Conservation (phyloP, 2,329 filamentous ascomycete genomes). For the Trichoderma sp. region DNA sequence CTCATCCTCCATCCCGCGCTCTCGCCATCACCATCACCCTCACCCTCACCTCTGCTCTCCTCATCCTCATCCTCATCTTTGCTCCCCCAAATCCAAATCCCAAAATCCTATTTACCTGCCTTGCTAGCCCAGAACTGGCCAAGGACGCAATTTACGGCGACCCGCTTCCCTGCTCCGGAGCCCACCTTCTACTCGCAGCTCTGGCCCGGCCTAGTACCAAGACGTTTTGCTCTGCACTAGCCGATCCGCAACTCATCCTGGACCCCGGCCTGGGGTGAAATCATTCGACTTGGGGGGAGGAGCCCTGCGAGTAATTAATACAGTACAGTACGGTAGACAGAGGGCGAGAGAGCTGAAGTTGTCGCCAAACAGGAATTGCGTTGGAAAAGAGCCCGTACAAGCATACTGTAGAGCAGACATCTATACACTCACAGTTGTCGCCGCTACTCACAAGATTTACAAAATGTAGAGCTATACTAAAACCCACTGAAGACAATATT, state of each 20-base stretch:
- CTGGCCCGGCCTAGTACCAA: slow-evolving; percentile 6
- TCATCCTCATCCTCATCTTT: not conserved
- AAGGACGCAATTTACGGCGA: slow-evolving; percentile 24
- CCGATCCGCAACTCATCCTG: slow-evolving; percentile 12
- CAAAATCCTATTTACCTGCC: not conserved
- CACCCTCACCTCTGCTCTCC: not conserved
- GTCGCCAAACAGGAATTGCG: not conserved
- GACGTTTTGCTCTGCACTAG: slow-evolving; percentile 18
- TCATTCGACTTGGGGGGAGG: not conserved
- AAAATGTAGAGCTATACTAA: not conserved
- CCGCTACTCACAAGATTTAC: not conserved
- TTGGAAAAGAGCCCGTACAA: not conserved
- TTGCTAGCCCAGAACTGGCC: not conserved
- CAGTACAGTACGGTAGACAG: not conserved
- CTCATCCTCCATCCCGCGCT: not conserved
- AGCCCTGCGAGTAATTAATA: slow-evolving; percentile 5
- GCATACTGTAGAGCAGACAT: not conserved
- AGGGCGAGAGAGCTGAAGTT: not conserved
- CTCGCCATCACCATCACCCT: not conserved
- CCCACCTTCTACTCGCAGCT: slow-evolving; percentile 21
- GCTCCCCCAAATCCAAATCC: not conserved
- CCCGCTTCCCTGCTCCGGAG: slow-evolving; percentile 18
- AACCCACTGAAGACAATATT: not conserved
- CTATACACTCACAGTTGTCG: not conserved
- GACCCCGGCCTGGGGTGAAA: not conserved